Base-by-base conservation (phyloP, 306 rosid species). In the Abrus precatorius region DNA sequence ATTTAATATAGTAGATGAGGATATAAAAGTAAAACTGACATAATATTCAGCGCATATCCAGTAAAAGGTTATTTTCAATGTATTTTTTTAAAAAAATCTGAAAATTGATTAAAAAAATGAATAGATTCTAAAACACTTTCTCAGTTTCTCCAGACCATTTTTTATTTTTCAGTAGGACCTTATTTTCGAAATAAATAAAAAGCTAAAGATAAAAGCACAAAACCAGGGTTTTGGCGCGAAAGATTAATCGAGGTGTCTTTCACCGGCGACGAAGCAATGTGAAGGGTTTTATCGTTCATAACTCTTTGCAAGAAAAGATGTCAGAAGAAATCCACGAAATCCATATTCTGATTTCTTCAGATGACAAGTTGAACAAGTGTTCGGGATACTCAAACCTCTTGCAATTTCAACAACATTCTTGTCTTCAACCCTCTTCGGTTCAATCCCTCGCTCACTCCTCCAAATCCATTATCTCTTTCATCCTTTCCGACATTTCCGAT, bases 361-460 rank as follows among this genome's bases (percentile, higher is more conserved):
- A 57, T 57, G 59, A 65, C 49, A 78, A 82, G 75, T 59, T 87
- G 20, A 63, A 78, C 75, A 90, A 90, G 48, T 84, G 89, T 12
- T 75, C 83, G 9, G 96, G 90, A 53, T 94, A 89, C 85, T 92
- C 93, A 9, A 69, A 91, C 61, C 94, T 89, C 66, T 53, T 87
- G 14, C 89, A 84, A 29, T 88, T 92, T 83, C 98, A 92, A 72
- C 87, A 90, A 40, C 91, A 79, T 5, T 85, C 92, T 76, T 74
- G 73, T 32, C 56, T 72, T 68, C 44, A 59, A 54, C 82, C 81
- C 20, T 85, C 79, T 76, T 87, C 88, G 0, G 72, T 92, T 44
- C 89, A 91, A 66, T 78, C 79, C 83, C 91, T 92, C 20, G 84
- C 89, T 3, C 82, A 57, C 12, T 76, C 49, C 76, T 86, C 91